Base-by-base conservation (phyloP, 73 alveolate genomes). In the Paramecium octaurelia region DNA sequence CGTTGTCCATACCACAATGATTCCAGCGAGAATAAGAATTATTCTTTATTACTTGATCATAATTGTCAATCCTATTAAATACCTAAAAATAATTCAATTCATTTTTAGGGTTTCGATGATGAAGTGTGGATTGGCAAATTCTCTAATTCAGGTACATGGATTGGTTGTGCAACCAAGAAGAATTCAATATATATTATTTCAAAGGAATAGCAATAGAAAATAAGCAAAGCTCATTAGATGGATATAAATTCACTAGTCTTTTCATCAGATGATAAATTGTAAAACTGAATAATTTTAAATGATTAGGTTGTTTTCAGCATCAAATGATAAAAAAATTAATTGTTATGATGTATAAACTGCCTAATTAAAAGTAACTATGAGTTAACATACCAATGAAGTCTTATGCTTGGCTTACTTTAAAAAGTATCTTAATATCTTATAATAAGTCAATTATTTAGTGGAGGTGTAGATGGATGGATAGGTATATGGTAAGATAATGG, bases 71-170 rank as follows among this genome's bases (percentile, higher is more conserved):
- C 59, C 1, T 40, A 36, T 73, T 20, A 34, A 38, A 73, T 73
- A 11, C 91, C 91, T 44, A 24, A 80, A 43, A 31, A 44, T 80
- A 23, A 27, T 48, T 44, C 70, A 9, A 24, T 80, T 9, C 24
- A 44, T 10, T 80, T 3, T 27, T 21, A 80, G 21, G 35, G 27
- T 31, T 80, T 80, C 23, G 91, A 80, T 80, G 57, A 80, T 80
- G 91, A 80, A 48, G 57, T 80, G 1, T 80, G 91, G 91, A 80
- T 80, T 16, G 91, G 27, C 5, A 80, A 80, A 9, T 80, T 80
- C 27, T 80, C 91, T 10, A 48, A 43, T 20, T 44, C 76, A 42
- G 91, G 91, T 43, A 80, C 4, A 20, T 80, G 34, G 48, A 80
- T 80, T 20, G 91, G 76, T 38, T 80, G 91, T 35, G 91, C 91